phyloP scores from a whole-genome alignment of 139 green algal species.

The Tetraselmis striata region DNA sequence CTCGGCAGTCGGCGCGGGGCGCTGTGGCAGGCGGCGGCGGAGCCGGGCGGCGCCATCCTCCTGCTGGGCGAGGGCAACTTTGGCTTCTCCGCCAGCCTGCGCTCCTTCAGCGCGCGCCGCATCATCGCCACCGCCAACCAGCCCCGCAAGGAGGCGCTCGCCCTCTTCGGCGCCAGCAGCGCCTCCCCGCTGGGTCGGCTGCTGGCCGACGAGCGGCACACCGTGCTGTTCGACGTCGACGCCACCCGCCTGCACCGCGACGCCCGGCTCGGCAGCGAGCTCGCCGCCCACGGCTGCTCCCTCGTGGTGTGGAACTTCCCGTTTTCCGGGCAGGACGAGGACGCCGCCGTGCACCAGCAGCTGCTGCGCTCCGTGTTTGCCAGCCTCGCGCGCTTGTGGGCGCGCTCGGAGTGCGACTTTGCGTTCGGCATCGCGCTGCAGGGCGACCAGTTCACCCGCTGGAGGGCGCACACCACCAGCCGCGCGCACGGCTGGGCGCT shows the following conservation, averaged over 20 bases:
- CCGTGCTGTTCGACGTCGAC: slow-evolving; percentile 12
- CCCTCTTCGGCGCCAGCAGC: neutral
- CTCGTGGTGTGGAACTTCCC: slow-evolving; percentile 34
- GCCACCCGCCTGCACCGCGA: slow-evolving; percentile 8
- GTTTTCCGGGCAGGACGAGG: slow-evolving; percentile 18
- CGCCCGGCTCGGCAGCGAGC: neutral
- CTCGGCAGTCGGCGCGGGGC: neutral
- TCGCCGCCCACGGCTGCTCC: neutral
- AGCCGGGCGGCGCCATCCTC: slow-evolving; percentile 7
- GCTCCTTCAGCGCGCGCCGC: neutral
- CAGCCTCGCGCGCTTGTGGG: neutral
- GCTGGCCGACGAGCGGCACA: slow-evolving; percentile 2
- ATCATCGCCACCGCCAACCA: slow-evolving; percentile 6
- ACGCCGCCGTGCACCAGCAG: slow-evolving; percentile 22
- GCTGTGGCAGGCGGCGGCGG: neutral
- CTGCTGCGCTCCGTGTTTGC: slow-evolving; percentile 19
- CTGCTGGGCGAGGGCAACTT: slow-evolving; percentile 40
- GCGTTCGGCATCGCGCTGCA: slow-evolving; percentile 13
- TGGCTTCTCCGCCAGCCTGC: slow-evolving; percentile 21
- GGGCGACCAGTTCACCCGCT: slow-evolving; percentile 25
- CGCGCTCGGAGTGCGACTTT: neutral
- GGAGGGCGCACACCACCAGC: slow-evolving; percentile 16
- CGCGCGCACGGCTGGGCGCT: slow-evolving; percentile 21
- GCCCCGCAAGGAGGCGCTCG: neutral
- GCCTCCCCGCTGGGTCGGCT: neutral